These are phyloP conservation scores for Linnemannia exigua DNA, from an alignment of 192 early-diverging fungal genomes.

Conservation along the genomic window DNA sequence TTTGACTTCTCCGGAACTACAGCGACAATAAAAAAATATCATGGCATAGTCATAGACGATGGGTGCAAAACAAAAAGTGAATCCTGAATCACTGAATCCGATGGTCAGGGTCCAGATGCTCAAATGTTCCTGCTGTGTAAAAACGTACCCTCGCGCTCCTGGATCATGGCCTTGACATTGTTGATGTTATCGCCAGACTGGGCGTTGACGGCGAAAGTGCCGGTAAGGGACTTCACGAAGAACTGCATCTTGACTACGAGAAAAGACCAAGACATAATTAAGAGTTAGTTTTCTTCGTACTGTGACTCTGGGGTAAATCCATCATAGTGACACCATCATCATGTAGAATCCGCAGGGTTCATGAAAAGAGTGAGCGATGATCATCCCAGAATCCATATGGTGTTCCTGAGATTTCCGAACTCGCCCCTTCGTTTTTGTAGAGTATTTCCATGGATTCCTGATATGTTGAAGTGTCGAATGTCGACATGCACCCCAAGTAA, in stretches of 20 bases:
- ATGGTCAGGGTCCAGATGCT: not conserved
- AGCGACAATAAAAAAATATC: not conserved
- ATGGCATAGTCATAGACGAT: constrained; percentile 8
- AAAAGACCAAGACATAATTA: not conserved
- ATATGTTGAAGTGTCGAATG: not conserved
- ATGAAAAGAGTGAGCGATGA: not conserved
- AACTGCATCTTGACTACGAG: constrained; percentile 69
- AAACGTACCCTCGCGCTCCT: constrained; percentile 66
- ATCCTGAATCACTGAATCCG: not conserved
- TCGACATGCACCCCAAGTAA: constrained; percentile 5
- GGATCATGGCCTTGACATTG: constrained; percentile 71
- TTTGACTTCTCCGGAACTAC: not conserved
- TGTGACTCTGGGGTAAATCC: too few relatives aligned
- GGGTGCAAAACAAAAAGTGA: not conserved
- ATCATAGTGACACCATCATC: not conserved
- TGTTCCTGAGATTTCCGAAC: not conserved
- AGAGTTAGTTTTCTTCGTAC: not conserved
- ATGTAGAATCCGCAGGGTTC: not conserved
- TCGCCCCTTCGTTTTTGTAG: not conserved
- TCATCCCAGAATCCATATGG: not conserved
- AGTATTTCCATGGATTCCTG: not conserved
- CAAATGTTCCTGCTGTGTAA: constrained; percentile 3
- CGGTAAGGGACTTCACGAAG: constrained; percentile 76
- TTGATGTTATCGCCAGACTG: constrained; percentile 60
- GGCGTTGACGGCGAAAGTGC: constrained; percentile 72